Percentiles rank a stretch among this genome's conserved stretches.
Evolutionary conservation across 345 rosid genomes (phyloP).

Genomic region (Euclidium syriacum): DNA sequence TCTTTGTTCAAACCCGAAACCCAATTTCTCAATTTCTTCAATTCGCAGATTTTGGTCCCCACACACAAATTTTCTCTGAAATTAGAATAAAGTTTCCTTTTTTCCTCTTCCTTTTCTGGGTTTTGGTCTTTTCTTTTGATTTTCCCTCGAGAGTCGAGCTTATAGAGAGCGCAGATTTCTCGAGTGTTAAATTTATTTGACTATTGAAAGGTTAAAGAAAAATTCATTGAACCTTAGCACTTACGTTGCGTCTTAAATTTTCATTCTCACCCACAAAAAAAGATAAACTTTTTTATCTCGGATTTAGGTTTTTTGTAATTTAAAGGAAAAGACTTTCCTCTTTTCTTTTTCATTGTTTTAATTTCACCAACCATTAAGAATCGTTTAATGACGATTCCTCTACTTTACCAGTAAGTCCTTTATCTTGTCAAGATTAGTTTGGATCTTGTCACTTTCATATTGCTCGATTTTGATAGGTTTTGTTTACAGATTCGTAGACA

Average conservation of each 20-base stretch:
- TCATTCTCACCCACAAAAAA: conserved; percentile 12
- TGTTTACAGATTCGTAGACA: conserved; percentile 41
- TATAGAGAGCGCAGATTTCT: neutral
- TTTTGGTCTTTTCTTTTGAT: neutral
- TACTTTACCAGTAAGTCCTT: conserved; percentile 29
- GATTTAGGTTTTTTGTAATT: conserved; percentile 14
- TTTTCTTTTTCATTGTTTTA: conserved; percentile 22
- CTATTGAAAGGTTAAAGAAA: conserved; percentile 1
- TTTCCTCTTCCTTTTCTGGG: neutral
- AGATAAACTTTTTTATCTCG: neutral
- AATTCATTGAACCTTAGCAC: conserved; percentile 50
- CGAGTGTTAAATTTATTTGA: conserved; percentile 17
- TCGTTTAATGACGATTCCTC: conserved; percentile 23
- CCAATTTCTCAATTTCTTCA: neutral
- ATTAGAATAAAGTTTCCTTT: conserved; percentile 15
- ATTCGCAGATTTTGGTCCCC: conserved; percentile 6
- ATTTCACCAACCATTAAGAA: conserved; percentile 22
- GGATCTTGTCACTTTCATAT: conserved; percentile 23
- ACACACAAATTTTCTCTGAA: neutral
- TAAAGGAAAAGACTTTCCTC: conserved; percentile 16
- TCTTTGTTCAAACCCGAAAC: neutral
- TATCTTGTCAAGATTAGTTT: conserved; percentile 8
- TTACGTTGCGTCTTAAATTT: conserved; percentile 37
- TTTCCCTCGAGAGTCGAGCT: conserved; percentile 21
- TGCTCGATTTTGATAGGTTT: neutral